Evolutionary conservation across 1,139 yeast genomes (phyloP).

Genomic region (Debaryomycetaceae sp.): DNA sequence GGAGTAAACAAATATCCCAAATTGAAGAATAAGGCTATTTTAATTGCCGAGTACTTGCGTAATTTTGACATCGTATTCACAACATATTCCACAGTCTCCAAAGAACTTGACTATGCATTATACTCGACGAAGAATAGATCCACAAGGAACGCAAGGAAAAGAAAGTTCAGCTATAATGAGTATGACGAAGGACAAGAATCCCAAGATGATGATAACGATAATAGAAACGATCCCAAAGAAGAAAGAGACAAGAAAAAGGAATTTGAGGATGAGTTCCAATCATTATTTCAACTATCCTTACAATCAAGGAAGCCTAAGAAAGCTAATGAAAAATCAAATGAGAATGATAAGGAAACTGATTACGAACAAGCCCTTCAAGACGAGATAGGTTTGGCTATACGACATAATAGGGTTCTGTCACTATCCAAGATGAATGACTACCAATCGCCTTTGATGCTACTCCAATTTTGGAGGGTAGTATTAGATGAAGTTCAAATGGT

Average conservation of each 20-base stretch:
- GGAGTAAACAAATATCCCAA: conserved; percentile 56
- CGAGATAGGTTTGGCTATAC: conserved; percentile 31
- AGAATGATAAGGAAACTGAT: conserved; percentile 26
- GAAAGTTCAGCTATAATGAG: conserved; percentile 8
- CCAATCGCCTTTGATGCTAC: conserved; percentile 75
- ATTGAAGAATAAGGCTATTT: conserved; percentile 37
- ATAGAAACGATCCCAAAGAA: not conserved
- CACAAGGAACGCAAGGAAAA: conserved; percentile 35
- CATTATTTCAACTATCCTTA: conserved; percentile 28
- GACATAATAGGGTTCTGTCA: conserved; percentile 26
- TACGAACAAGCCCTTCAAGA: conserved; percentile 36
- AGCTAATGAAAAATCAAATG: conserved; percentile 24
- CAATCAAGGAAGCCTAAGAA: conserved; percentile 23
- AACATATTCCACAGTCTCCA: conserved; percentile 65
- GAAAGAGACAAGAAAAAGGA: conserved; percentile 6
- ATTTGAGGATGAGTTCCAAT: conserved; percentile 20
- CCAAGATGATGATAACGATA: conserved; percentile 1
- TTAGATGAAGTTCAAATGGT: conserved; percentile 96
- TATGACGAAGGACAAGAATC: conserved; percentile 9
- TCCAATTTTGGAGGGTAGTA: conserved; percentile 88
- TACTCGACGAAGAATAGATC: conserved; percentile 61
- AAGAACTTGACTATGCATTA: conserved; percentile 77
- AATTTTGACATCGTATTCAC: conserved; percentile 78
- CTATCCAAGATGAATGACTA: conserved; percentile 41
- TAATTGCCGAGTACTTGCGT: conserved; percentile 45